A percentile compares a stretch with the other conserved stretches of the same genome.
phyloP scores from a whole-genome alignment of 2,329 filamentous ascomycete genomes.

The Trichoderma sp. region DNA sequence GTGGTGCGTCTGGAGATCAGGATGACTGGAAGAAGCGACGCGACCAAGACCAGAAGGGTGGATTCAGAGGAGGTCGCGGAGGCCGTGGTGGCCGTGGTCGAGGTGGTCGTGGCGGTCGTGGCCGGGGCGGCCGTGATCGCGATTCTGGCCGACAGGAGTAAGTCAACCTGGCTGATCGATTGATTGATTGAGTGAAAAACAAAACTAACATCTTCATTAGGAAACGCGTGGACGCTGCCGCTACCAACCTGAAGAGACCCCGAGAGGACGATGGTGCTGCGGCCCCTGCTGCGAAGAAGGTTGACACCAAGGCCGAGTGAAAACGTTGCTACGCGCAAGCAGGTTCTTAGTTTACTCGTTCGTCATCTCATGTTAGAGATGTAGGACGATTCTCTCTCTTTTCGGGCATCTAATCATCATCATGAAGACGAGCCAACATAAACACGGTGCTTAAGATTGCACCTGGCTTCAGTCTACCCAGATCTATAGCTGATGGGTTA shows the following conservation, averaged over 20 bases:
- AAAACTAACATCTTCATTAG: slow-evolving; percentile 2
- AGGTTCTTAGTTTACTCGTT: neutral
- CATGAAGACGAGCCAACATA: neutral
- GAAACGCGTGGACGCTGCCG: slow-evolving; percentile 17
- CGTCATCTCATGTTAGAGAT: neutral
- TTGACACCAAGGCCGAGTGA: slow-evolving; percentile 50
- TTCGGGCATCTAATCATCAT: neutral
- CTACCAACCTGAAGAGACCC: slow-evolving; percentile 51
- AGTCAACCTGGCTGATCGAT: slow-evolving; percentile 7
- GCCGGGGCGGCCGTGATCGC: slow-evolving; percentile 41
- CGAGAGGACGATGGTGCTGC: slow-evolving; percentile 51
- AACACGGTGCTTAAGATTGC: neutral
- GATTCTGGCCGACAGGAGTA: slow-evolving; percentile 25
- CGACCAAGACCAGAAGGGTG: slow-evolving; percentile 60
- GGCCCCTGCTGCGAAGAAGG: slow-evolving; percentile 59
- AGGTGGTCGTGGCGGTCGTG: slow-evolving; percentile 42
- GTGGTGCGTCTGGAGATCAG: slow-evolving; percentile 44
- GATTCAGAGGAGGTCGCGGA: slow-evolving; percentile 51
- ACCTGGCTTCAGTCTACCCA: neutral
- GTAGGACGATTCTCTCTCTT: neutral
- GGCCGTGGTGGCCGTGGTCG: slow-evolving; percentile 44
- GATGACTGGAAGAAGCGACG: slow-evolving; percentile 65
- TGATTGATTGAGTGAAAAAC: neutral
- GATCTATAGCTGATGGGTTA: neutral
- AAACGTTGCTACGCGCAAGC: slow-evolving; percentile 13